A percentile compares a stretch with the other conserved stretches of the same genome.
Conservation (phyloP, 192 early-diverging fungal genomes). For the Mortierella alpina region DNA sequence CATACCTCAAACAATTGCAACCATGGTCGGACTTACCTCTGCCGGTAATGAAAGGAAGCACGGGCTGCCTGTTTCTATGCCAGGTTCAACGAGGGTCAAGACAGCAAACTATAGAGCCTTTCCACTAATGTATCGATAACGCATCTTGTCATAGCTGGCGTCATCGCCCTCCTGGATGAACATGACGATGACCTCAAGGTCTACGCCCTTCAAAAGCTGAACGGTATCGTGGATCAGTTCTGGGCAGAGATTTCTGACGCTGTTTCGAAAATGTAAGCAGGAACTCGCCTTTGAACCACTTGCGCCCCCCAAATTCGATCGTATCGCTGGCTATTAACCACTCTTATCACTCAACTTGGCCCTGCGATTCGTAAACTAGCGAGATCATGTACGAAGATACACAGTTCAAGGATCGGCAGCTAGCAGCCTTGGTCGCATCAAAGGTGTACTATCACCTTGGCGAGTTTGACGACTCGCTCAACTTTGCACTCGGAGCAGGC, state of each 20-base stretch:
- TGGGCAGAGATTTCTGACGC: conserved; percentile 99
- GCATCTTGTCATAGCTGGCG: conserved; percentile 70
- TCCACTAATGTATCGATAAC: too few species aligned
- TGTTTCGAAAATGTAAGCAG: conserved; percentile 84
- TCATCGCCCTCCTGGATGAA: conserved; percentile 95
- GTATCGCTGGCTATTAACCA: too few species aligned
- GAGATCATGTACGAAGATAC: conserved; percentile 96
- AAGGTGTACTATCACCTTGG: conserved; percentile 99
- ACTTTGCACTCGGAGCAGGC: conserved; percentile 95
- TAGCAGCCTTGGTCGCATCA: conserved; percentile 96
- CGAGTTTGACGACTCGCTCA: conserved; percentile 94
- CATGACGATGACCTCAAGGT: conserved; percentile 89
- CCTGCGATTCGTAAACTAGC: conserved; percentile 56
- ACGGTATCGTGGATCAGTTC: conserved; percentile 90
- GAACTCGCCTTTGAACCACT: too few species aligned
- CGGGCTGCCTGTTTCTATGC: too few species aligned
- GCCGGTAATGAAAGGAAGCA: conserved; percentile 23
- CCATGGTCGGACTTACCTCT: conserved; percentile 59
- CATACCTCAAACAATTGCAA: background rate
- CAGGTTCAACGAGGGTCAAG: too few species aligned
- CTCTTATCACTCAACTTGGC: too few species aligned
- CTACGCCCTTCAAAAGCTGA: conserved; percentile 93
- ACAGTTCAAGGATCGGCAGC: conserved; percentile 82
- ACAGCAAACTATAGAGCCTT: too few species aligned
- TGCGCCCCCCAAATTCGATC: too few species aligned